Evolutionary conservation across 148 eudicot species (phyloP).

Genomic region (Rhododendron kiyosumense): DNA sequence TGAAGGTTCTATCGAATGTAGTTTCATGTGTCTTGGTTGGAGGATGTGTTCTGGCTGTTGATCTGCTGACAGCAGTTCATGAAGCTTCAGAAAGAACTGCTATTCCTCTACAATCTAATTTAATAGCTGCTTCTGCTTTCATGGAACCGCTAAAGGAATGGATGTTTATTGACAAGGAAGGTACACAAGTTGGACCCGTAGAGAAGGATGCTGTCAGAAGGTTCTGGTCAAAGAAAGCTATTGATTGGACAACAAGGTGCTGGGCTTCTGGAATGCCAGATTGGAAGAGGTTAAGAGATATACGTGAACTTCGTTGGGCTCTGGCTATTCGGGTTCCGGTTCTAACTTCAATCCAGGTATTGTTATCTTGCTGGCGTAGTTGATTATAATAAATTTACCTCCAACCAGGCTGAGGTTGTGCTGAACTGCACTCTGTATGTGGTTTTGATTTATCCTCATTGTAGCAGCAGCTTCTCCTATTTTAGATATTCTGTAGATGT

Average conservation of each 20-base stretch:
- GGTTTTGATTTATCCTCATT: not conserved
- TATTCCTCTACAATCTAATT: constrained; percentile 92
- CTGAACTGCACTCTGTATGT: not conserved
- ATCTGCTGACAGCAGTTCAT: constrained; percentile 78
- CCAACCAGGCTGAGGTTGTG: not conserved
- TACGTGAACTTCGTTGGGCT: constrained; percentile 98
- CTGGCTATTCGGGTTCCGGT: constrained; percentile 89
- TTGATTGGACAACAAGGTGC: constrained; percentile 92
- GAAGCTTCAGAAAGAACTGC: constrained; percentile 99
- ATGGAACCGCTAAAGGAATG: constrained; percentile 99
- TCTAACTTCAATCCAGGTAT: constrained; percentile 83
- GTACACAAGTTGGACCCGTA: constrained; percentile 84
- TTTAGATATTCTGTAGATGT: not conserved
- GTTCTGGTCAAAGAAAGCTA: constrained; percentile 78
- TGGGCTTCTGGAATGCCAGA: constrained; percentile 90
- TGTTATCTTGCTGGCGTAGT: not conserved
- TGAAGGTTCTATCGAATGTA: constrained; percentile 83
- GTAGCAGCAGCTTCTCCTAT: not conserved
- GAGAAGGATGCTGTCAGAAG: constrained; percentile 97
- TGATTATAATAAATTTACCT: not conserved
- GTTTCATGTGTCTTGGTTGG: constrained; percentile 98
- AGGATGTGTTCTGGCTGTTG: constrained; percentile 96
- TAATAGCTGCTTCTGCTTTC: constrained; percentile 97
- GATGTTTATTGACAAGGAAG: constrained; percentile 78
- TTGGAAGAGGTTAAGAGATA: constrained; percentile 90